Percentiles rank a stretch among this genome's conserved stretches.
These are phyloP conservation scores for Antitrichia curtipendula DNA, from an alignment of 225 moss, liverwort and hornwort genomes.

Conservation along the genomic window DNA sequence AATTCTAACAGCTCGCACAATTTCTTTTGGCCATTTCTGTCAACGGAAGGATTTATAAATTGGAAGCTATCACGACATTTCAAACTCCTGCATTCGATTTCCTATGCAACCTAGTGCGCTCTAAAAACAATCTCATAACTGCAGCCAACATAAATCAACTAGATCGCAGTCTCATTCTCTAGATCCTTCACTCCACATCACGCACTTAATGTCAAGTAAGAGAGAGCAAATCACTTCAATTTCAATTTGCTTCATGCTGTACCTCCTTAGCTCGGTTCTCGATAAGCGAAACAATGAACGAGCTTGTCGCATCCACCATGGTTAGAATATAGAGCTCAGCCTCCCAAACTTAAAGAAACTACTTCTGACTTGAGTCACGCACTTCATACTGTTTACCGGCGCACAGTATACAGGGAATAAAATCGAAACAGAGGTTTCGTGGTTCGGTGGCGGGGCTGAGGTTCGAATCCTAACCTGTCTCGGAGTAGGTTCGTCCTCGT, in stretches of 20 bases:
- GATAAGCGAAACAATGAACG: constrained; percentile 39
- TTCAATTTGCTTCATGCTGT: not conserved
- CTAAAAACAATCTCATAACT: not conserved
- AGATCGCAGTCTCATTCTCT: not conserved
- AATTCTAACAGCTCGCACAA: not conserved
- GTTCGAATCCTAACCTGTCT: not conserved
- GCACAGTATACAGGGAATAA: too few relatives aligned
- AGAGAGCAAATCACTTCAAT: not conserved
- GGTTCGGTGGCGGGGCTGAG: not conserved
- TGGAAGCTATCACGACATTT: not conserved
- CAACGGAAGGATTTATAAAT: not conserved
- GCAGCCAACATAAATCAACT: not conserved
- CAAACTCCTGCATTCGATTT: not conserved
- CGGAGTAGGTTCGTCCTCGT: not conserved
- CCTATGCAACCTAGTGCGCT: not conserved
- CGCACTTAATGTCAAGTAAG: not conserved
- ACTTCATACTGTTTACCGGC: not conserved
- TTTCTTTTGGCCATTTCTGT: not conserved
- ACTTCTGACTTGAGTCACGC: not conserved
- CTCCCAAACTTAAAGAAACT: not conserved
- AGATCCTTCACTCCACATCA: not conserved
- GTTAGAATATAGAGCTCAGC: not conserved
- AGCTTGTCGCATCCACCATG: constrained; percentile 29
- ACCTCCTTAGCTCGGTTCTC: constrained; percentile 58
- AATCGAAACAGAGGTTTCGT: not conserved